Evolutionary conservation across 2,329 filamentous ascomycete species (phyloP), one percentile per base, ranked within the genome.

Genomic region (Aureobasidium sp.): DNA sequence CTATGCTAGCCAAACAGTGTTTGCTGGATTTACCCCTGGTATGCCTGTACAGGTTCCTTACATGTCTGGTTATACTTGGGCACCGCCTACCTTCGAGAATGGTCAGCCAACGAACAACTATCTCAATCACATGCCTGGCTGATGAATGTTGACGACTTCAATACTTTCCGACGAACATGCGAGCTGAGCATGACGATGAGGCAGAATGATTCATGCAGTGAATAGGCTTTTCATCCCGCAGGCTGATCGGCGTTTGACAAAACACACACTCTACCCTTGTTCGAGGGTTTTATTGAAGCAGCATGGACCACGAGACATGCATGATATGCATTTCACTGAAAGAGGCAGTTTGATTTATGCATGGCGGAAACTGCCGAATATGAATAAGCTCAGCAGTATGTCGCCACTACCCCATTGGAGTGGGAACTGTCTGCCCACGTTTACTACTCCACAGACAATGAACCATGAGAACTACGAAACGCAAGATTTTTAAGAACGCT

Each of bases 11-110:
- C 31, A 42, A n/a, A 22, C 55, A 27, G 42, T 47, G 5, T 58
- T 47, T 7, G 20, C 55, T 27, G 55, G 31, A 7, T 58, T 44
- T 15, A 37, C 34, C 6, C 15, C 41, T 2, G 31, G 42, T 17
- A 58, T 58, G 42, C 20, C 55, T 12, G 15, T 58, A 20, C 42
- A 36, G 14, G 22, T 58, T 31, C 55, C 55, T 12, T 58, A 39
- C 27, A 44, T 57, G 9, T n/a, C 53, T 22, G 53, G 53, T 11
- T 58, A 47, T 29, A 37, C 42, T 48, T 58, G 55, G 55, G 42
- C 45, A 15, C 42, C 42, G 4, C 20, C 55, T 20, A 14, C 20
- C 15, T 58, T 47, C 22, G 55, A 58, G 17, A 27, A n/a, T 20
- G 42, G 8, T 11, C 42, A 25, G n/a, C 22, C 55, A 9, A 31